These are phyloP conservation scores for Leccinum rimulosum DNA, from an alignment of 768 basidiomycete species.

Conservation along the genomic window DNA sequence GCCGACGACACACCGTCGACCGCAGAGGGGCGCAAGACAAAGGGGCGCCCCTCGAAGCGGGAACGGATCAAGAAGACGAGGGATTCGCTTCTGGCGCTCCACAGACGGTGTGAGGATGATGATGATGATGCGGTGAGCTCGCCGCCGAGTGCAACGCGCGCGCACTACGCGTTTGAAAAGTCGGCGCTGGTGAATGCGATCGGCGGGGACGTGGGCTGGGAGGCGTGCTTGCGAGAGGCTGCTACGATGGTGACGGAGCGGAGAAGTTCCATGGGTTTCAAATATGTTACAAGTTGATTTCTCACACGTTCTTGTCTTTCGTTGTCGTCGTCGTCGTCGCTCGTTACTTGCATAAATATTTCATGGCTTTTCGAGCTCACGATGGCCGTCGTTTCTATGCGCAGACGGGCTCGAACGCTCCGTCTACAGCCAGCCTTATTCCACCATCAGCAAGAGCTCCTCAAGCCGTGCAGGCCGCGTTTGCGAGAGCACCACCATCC, in stretches of 20 bases:
- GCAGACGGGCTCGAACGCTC: conserved; percentile 38
- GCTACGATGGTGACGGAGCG: conserved; percentile 50
- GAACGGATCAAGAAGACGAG: conserved; percentile 57
- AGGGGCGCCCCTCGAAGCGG: conserved; percentile 61
- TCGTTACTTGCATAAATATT: conserved; percentile 21
- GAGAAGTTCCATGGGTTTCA: neutral
- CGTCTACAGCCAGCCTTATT: conserved; percentile 54
- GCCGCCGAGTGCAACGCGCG: conserved; percentile 32
- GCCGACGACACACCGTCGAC: conserved; percentile 6
- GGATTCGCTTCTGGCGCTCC: conserved; percentile 46
- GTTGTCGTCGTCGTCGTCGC: neutral
- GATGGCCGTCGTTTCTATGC: conserved; percentile 41
- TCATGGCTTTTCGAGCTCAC: conserved; percentile 28
- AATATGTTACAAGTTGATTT: neutral
- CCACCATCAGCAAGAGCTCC: conserved; percentile 32
- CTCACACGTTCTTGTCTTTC: conserved; percentile 2
- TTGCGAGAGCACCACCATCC: conserved; percentile 38
- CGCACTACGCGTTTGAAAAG: conserved; percentile 46
- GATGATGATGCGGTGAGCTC: conserved; percentile 5
- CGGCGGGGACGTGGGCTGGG: conserved; percentile 20
- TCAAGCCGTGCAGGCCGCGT: conserved; percentile 41
- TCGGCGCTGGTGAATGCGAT: conserved; percentile 38
- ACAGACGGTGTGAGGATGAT: conserved; percentile 43
- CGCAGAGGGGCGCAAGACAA: conserved; percentile 41
- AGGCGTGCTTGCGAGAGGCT: conserved; percentile 41